Percentiles rank a stretch among this genome's conserved stretches.
These are phyloP conservation scores for Aristolochia contorta DNA, from an alignment of 164 flowering plant species.

Conservation along the genomic window DNA sequence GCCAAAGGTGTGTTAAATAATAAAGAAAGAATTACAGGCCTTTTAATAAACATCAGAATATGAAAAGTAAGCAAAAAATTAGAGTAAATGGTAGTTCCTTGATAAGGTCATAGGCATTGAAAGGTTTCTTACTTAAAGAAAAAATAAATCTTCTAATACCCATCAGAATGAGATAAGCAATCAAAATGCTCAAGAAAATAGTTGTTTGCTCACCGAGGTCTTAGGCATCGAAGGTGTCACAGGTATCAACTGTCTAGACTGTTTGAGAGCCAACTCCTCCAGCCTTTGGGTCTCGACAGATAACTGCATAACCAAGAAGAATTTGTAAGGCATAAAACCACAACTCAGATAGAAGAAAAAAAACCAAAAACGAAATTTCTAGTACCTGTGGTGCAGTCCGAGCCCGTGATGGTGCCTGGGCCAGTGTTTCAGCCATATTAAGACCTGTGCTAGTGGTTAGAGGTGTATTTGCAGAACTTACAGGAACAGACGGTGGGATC, in stretches of 20 bases:
- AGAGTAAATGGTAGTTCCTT: no score
- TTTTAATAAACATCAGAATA: not conserved
- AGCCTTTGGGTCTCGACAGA: slow-evolving; percentile 65
- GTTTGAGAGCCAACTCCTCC: slow-evolving; percentile 76
- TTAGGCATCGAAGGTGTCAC: slow-evolving; percentile 71
- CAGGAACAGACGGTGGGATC: slow-evolving; percentile 29
- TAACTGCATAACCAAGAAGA: slow-evolving; percentile 24
- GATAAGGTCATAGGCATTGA: no score
- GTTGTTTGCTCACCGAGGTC: slow-evolving; percentile 36
- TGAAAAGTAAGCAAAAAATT: no score
- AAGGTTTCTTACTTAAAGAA: no score
- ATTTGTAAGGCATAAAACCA: not conserved
- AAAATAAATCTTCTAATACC: not conserved
- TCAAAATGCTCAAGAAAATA: not conserved
- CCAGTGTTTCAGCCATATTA: slow-evolving; percentile 91
- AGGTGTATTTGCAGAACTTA: slow-evolving; percentile 19
- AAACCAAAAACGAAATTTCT: not conserved
- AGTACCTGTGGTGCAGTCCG: slow-evolving; percentile 63
- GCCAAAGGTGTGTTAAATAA: no score
- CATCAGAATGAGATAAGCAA: not conserved
- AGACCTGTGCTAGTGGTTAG: slow-evolving; percentile 38
- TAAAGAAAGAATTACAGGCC: not conserved
- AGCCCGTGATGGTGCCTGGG: slow-evolving; percentile 57
- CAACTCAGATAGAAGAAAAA: not conserved
- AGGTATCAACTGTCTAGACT: slow-evolving; percentile 77